Base-by-base conservation (phyloP, 306 rosid genomes). In the Arachis hypogaea region DNA sequence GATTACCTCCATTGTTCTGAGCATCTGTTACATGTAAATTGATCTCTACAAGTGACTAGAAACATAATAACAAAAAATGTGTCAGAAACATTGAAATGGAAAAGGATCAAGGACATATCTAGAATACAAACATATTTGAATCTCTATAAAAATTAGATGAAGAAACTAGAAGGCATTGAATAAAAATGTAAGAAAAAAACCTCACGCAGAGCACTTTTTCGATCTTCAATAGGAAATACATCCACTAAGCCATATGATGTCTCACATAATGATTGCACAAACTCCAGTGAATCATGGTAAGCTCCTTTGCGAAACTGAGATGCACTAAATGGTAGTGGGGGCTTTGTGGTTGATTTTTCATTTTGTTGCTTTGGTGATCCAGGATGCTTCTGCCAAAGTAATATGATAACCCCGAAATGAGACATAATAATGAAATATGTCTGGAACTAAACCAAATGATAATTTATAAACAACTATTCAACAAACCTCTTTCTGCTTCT, bases 221-320 rank as follows among this genome's bases (percentile, higher is more conserved):
- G 99, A 86, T 92, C 99, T 84, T 95, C 98, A 87, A 82, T 65
- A 45, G 99, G 98, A 88, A 90, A 95, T 79, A 95, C 86, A 82
- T 95, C 99, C 85, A 95, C 98, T 84, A 95, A 87, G 46, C 98
- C 97, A 82, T 77, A 92, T 69, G 99, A 95, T 28, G 92, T 95
- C 66, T 95, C 99, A 65, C 99, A 95, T 76, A 95, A 78, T 66
- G 99, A 86, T 83, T 59, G 98, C 84, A 95, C 99, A 71, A 95
- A 90, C 73, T 95, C 97, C 85, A 95, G 63, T 2, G 99, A 95
- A 72, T 87, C 96, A 10, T 87, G 87, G 79, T 94, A 95, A 75
- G 99, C 93, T 69, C 99, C 97, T 85, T 88, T 95, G 69, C 98
- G 91, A 71, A 80, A 86, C 75, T 88, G 97, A 12, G 95, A 79